phyloP scores from a whole-genome alignment of 768 basidiomycete genomes.

The Rubroboletus pulcherrimus region DNA sequence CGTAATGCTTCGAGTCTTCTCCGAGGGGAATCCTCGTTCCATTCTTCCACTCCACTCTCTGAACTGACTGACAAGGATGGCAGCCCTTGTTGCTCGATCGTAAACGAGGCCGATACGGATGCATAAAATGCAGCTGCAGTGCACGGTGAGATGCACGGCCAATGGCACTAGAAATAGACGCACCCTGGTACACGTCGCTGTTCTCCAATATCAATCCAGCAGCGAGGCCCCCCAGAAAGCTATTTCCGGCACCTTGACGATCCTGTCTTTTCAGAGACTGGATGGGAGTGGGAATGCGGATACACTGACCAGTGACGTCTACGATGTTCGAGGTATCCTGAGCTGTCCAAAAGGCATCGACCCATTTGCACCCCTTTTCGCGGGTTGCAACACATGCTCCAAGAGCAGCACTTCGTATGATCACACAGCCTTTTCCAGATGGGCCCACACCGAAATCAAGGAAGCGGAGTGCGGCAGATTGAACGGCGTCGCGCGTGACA shows the following conservation, averaged over 20 bases:
- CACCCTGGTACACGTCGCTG: slow-evolving; percentile 68
- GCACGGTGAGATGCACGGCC: slow-evolving; percentile 14
- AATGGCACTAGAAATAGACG: slow-evolving; percentile 15
- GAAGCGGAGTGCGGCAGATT: slow-evolving; percentile 63
- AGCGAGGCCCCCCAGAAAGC: slow-evolving; percentile 80
- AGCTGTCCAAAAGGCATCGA: slow-evolving; percentile 70
- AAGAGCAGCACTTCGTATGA: slow-evolving; percentile 71
- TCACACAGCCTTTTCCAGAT: slow-evolving; percentile 50
- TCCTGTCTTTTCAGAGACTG: slow-evolving; percentile 1
- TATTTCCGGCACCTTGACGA: slow-evolving; percentile 78
- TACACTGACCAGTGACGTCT: slow-evolving; percentile 71
- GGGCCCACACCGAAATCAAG: slow-evolving; percentile 56
- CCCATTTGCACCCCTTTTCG: slow-evolving; percentile 49
- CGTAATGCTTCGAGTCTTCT: slow-evolving; percentile 53
- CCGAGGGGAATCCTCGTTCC: slow-evolving; percentile 71
- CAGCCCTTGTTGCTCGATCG: slow-evolving; percentile 78
- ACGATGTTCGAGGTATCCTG: slow-evolving; percentile 48
- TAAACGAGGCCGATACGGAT: slow-evolving; percentile 77
- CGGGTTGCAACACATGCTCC: slow-evolving; percentile 64
- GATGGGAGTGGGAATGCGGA: not conserved
- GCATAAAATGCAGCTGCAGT: slow-evolving; percentile 64
- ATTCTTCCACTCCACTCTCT: slow-evolving; percentile 36
- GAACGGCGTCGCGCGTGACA: slow-evolving; percentile 48
- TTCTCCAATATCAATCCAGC: slow-evolving; percentile 60
- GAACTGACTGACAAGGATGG: slow-evolving; percentile 43